Conservation (phyloP, 129 eudicot genomes). For the Flaveria linearis region DNA sequence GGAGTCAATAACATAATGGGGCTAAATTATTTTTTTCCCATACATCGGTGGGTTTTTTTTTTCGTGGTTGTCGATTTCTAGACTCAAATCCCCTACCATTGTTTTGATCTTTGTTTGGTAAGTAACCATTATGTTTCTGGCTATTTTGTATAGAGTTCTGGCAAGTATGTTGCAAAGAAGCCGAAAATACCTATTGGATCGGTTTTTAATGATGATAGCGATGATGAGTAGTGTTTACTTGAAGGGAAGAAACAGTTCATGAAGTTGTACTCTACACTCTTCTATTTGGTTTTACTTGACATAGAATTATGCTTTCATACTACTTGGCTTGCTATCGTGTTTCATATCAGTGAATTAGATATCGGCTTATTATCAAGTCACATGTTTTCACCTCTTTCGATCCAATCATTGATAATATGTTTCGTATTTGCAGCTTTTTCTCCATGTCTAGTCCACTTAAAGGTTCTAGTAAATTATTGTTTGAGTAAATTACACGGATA, state of each 20-base stretch:
- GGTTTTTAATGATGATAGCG: constrained; percentile 75
- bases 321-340: constrained; percentile 8
- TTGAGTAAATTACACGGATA: too few species aligned
- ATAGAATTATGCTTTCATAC: not conserved
- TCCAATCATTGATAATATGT: too few species aligned
- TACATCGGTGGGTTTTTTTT: not conserved
- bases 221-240: constrained; percentile 51
- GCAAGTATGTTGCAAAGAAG: constrained; percentile 62
- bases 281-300: constrained; percentile 8
- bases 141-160: constrained; percentile 39
- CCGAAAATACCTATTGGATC: constrained; percentile 71
- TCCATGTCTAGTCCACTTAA: not conserved
- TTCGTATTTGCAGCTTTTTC: not conserved
- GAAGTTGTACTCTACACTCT: not conserved
- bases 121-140: not conserved
- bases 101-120: not conserved
- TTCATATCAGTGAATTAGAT: not conserved
- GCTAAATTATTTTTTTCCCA: too few species aligned
- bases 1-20: too few species aligned
- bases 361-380: not conserved
- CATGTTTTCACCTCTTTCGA: not conserved
- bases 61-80: too few species aligned
- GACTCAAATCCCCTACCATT: too few species aligned
- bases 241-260: not conserved
- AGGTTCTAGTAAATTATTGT: not conserved